Conservation (phyloP, 2,329 filamentous ascomycete species). For the Botrytis aclada region DNA sequence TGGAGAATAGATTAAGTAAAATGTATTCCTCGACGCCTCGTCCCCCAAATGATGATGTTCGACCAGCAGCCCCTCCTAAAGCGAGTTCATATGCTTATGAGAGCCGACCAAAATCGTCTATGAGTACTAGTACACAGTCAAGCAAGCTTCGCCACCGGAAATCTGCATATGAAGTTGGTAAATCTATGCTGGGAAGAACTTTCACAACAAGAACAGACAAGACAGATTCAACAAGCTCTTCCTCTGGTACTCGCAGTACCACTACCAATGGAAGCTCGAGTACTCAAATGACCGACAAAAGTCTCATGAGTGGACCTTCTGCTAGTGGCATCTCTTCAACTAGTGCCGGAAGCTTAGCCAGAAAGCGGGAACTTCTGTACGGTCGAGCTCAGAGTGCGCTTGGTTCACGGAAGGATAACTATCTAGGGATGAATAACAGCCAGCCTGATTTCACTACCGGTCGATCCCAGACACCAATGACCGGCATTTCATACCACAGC, state of each 20-base stretch:
- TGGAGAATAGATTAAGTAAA: conserved; percentile 71
- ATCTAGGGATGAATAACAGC: conserved; percentile 31
- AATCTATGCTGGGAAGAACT: conserved; percentile 68
- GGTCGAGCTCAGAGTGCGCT: conserved; percentile 62
- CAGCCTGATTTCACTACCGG: conserved; percentile 44
- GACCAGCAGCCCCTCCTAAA: conserved; percentile 46
- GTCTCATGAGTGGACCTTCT: conserved; percentile 90
- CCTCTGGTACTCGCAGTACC: conserved; percentile 66
- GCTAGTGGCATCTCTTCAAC: conserved; percentile 91
- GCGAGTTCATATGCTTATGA: conserved; percentile 41
- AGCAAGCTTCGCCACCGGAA: conserved; percentile 60
- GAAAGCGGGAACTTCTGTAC: conserved; percentile 56
- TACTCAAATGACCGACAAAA: conserved; percentile 76
- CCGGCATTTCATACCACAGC: conserved; percentile 84
- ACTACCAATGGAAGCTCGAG: conserved; percentile 63
- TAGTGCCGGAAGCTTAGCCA: conserved; percentile 87
- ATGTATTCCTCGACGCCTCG: conserved; percentile 31
- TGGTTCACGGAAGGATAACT: conserved; percentile 52
- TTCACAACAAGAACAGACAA: conserved; percentile 84
- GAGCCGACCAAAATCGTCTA: conserved; percentile 57
- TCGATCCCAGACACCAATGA: conserved; percentile 63
- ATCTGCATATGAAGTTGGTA: conserved; percentile 75
- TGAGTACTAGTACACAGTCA: conserved; percentile 44
- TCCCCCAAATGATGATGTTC: conserved; percentile 25
- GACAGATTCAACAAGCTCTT: conserved; percentile 70